Evolutionary conservation across 164 flowering plant species (phyloP).

Genomic region (Saururus chinensis): DNA sequence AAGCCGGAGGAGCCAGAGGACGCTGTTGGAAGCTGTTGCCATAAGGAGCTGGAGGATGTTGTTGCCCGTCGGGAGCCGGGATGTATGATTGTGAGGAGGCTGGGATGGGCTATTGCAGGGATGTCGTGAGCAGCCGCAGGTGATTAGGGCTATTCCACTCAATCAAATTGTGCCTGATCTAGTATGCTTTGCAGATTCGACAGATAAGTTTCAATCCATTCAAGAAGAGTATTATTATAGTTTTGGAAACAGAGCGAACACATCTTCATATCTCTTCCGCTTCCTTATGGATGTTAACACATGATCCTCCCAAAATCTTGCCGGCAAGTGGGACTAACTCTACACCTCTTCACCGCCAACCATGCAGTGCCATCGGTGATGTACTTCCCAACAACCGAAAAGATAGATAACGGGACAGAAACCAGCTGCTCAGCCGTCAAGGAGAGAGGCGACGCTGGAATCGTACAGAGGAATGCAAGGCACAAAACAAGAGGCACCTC

Average conservation of each 20-base stretch:
- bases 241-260: not conserved
- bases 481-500: slow-evolving; percentile 15
- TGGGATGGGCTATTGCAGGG: too few relatives aligned
- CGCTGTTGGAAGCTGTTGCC: too few relatives aligned
- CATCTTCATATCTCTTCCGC: slow-evolving; percentile 21
- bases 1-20: too few relatives aligned
- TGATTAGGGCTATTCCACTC: slow-evolving; percentile 3
- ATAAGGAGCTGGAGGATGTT: too few relatives aligned
- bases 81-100: too few relatives aligned
- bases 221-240: too few relatives aligned
- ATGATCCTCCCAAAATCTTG: slow-evolving; percentile 9
- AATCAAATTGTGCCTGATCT: too few relatives aligned
- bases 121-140: slow-evolving; percentile 51
- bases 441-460: slow-evolving; percentile 33
- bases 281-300: slow-evolving; percentile 23
- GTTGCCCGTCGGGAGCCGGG: too few relatives aligned
- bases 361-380: not conserved
- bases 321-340: slow-evolving; percentile 1
- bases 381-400: slow-evolving; percentile 12
- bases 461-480: slow-evolving; percentile 25
- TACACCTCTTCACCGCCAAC: slow-evolving; percentile 10
- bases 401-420: slow-evolving; percentile 13
- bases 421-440: slow-evolving; percentile 16
- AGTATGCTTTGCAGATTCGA: too few relatives aligned
- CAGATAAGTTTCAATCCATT: too few relatives aligned